phyloP scores from a whole-genome alignment of 257 asterid species.

The Petunia axillaris region DNA sequence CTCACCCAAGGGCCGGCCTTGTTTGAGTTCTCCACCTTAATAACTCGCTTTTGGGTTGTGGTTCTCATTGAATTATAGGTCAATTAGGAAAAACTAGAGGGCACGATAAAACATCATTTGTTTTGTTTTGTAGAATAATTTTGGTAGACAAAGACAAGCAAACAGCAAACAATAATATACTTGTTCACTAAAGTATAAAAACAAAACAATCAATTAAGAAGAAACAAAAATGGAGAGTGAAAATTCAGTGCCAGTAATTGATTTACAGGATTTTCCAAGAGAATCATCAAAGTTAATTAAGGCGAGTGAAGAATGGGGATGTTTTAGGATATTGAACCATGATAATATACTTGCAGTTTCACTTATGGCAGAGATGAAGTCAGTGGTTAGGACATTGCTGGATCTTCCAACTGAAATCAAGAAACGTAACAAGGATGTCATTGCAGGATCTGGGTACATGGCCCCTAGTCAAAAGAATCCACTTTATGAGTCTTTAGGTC shows the following conservation, averaged over 20 bases:
- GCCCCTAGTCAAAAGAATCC: conserved; percentile 59
- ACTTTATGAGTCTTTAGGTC: conserved; percentile 68
- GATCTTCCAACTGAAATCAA: conserved; percentile 61
- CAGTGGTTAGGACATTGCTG: conserved; percentile 43
- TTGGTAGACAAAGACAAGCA: too few species aligned
- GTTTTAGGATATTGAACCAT: conserved; percentile 42
- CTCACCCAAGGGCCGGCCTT: too few species aligned
- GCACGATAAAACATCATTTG: too few species aligned
- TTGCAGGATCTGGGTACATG: conserved; percentile 67
- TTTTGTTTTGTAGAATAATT: too few species aligned
- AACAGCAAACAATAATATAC: too few species aligned
- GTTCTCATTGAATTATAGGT: too few species aligned
- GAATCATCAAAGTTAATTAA: conserved; percentile 33
- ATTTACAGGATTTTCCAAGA: conserved; percentile 43
- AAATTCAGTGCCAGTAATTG: conserved; percentile 44
- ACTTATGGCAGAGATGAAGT: conserved; percentile 59
- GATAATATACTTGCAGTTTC: conserved; percentile 36
- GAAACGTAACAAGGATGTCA: conserved; percentile 48
- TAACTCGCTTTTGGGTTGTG: too few species aligned
- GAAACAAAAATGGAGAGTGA: background rate
- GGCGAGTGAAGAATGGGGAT: conserved; percentile 54
- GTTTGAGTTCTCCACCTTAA: too few species aligned
- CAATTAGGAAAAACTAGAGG: too few species aligned
- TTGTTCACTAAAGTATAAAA: too few species aligned
- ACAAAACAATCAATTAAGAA: too few species aligned